Conservation (phyloP, 2,329 filamentous ascomycete genomes). For the Thermothelomyces thermophilus region DNA sequence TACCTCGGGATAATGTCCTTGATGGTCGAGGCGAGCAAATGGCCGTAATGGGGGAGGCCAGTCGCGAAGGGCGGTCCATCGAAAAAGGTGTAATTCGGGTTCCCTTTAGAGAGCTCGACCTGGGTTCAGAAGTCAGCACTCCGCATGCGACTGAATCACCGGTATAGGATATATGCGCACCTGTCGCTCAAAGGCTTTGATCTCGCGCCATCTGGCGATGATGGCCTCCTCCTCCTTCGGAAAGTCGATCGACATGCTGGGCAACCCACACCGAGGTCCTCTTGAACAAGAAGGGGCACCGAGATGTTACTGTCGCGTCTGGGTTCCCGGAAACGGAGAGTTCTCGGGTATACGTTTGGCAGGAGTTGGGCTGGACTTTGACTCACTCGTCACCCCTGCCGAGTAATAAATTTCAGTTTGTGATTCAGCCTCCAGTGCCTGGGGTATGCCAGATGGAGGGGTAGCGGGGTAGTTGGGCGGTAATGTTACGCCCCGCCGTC, state of each 20-base stretch:
- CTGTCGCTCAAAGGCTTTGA: constrained; percentile 83
- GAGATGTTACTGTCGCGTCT: not conserved
- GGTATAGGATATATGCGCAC: constrained; percentile 35
- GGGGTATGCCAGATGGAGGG: constrained; percentile 5
- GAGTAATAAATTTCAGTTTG: constrained; percentile 8
- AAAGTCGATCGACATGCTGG: constrained; percentile 79
- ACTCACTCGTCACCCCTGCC: not conserved
- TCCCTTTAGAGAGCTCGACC: constrained; percentile 73
- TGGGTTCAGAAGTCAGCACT: constrained; percentile 25
- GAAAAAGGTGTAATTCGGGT: constrained; percentile 89
- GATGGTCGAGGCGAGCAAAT: constrained; percentile 85
- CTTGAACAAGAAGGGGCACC: not conserved
- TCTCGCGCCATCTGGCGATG: constrained; percentile 82
- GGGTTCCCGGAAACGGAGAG: not conserved
- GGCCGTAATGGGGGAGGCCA: constrained; percentile 50
- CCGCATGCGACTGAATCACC: not conserved
- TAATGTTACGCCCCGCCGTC: constrained; percentile 9
- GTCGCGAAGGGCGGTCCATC: constrained; percentile 76
- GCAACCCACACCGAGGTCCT: not conserved
- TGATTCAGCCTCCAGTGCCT: not conserved
- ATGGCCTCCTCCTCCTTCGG: constrained; percentile 83
- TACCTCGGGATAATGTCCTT: constrained; percentile 96
- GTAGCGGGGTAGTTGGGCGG: constrained; percentile 14
- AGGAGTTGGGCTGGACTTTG: constrained; percentile 4
- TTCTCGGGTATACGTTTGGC: not conserved